A percentile compares a stretch with the other conserved stretches of the same genome.
phyloP scores from a whole-genome alignment of 805 yeast species.

The Cyberlindnera veronae region DNA sequence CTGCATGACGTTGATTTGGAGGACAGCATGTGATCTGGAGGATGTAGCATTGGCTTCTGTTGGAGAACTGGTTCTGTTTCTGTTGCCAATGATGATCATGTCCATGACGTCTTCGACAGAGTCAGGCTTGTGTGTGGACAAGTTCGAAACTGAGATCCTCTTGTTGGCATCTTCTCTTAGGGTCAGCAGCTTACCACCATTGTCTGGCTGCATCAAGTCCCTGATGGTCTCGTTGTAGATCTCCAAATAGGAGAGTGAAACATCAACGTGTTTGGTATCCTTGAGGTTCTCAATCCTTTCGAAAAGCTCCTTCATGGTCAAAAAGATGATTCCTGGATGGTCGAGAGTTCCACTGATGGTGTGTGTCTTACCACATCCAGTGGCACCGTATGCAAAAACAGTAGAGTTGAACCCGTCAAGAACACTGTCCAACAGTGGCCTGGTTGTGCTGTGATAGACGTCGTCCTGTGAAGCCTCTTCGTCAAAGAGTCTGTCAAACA shows the following conservation, averaged over 20 bases:
- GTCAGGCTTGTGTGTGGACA: slow-evolving; percentile 58
- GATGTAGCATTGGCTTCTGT: slow-evolving; percentile 91
- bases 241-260: slow-evolving; percentile 73
- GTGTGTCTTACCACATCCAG: slow-evolving; percentile 97
- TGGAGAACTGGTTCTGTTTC: slow-evolving; percentile 76
- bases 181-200: slow-evolving; percentile 42
- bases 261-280: slow-evolving; percentile 55
- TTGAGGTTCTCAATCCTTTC: slow-evolving; percentile 50
- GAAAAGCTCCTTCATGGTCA: slow-evolving; percentile 76
- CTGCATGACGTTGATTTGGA: slow-evolving; percentile 73
- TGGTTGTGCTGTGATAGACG: slow-evolving; percentile 63
- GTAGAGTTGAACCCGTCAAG: slow-evolving; percentile 88
- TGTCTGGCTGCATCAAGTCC: slow-evolving; percentile 67
- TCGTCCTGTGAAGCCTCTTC: slow-evolving; percentile 59
- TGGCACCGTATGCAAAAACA: slow-evolving; percentile 94
- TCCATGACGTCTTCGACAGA: slow-evolving; percentile 77
- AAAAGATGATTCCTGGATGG: slow-evolving; percentile 74
- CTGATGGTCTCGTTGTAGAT: slow-evolving; percentile 88
- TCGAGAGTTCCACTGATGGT: slow-evolving; percentile 77
- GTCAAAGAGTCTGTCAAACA: slow-evolving; percentile 78
- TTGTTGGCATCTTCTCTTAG: slow-evolving; percentile 70
- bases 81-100: slow-evolving; percentile 66
- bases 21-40: slow-evolving; percentile 90
- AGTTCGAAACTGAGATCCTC: slow-evolving; percentile 66
- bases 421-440: slow-evolving; percentile 68